Evolutionary conservation across 2,329 filamentous ascomycete genomes (phyloP).

Genomic region (Pseudocercospora fuligena): DNA sequence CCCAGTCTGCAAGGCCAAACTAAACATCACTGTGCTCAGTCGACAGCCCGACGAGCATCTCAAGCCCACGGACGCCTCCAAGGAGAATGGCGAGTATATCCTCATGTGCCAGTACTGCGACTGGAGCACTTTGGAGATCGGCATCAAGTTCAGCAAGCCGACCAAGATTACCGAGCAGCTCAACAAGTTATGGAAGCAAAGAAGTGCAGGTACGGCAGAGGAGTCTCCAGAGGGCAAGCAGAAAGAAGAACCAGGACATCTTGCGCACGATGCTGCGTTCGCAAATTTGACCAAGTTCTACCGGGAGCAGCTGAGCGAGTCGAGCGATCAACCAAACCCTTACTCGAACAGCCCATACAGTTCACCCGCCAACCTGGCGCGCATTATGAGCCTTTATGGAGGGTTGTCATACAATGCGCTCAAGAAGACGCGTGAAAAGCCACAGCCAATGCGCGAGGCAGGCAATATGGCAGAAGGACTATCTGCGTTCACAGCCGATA

Average conservation of each 20-base stretch:
- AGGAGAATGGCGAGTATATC: conserved; percentile 59
- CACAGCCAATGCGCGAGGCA: conserved; percentile 81
- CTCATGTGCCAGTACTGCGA: conserved; percentile 88
- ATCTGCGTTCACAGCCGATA: conserved; percentile 54
- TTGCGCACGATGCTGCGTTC: conserved; percentile 73
- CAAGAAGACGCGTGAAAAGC: conserved; percentile 70
- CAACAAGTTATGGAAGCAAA: conserved; percentile 37
- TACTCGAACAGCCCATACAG: conserved; percentile 63
- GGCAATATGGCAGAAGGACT: conserved; percentile 71
- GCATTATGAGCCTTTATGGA: conserved; percentile 92
- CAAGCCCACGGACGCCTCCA: conserved; percentile 27
- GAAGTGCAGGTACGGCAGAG: conserved; percentile 45
- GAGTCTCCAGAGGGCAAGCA: conserved; percentile 46
- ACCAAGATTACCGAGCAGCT: conserved; percentile 81
- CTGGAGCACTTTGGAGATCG: conserved; percentile 89
- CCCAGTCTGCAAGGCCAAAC: conserved; percentile 80
- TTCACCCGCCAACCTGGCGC: conserved; percentile 79
- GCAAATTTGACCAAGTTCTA: conserved; percentile 79
- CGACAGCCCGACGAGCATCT: conserved; percentile 43
- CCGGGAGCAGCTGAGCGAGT: conserved; percentile 73
- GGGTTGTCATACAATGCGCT: conserved; percentile 63
- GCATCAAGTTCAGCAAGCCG: conserved; percentile 82
- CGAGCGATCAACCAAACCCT: conserved; percentile 55
- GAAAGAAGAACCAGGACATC: conserved; percentile 35
- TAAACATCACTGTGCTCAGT: conserved; percentile 75